phyloP scores from a whole-genome alignment of 352 stramenopile genomes.

The Stramenopiles sp. region DNA sequence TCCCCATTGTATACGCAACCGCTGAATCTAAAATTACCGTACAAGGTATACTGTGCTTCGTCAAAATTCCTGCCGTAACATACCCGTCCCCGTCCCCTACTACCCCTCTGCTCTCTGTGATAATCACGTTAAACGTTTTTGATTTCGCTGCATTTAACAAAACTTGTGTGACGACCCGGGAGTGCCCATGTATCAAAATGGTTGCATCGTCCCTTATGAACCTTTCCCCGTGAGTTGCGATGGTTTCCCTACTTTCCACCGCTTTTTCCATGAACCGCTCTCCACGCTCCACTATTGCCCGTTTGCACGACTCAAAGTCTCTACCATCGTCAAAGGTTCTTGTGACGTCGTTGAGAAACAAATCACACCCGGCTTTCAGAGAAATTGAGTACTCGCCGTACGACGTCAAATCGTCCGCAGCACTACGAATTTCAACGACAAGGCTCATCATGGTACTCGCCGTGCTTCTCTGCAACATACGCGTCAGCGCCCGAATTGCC shows the following conservation, averaged over 20 bases:
- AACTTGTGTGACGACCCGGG: constrained; percentile 65
- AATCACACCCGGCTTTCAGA: constrained; percentile 61
- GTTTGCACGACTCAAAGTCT: constrained; percentile 71
- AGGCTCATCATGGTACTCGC: constrained; percentile 88
- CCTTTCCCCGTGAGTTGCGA: constrained; percentile 66
- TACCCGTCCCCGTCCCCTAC: constrained; percentile 64
- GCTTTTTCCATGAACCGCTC: constrained; percentile 76
- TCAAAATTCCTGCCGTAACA: constrained; percentile 54
- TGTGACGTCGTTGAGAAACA: constrained; percentile 80
- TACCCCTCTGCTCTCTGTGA: constrained; percentile 75
- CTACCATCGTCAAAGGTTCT: constrained; percentile 52
- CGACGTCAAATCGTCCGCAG: constrained; percentile 31
- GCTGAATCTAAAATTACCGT: constrained; percentile 82
- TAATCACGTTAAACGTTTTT: constrained; percentile 75
- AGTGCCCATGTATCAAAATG: constrained; percentile 79
- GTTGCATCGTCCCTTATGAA: constrained; percentile 82
- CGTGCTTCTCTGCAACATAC: constrained; percentile 61
- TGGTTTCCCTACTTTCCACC: constrained; percentile 65
- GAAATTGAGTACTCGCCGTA: constrained; percentile 56
- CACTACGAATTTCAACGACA: constrained; percentile 65
- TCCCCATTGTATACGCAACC: constrained; percentile 85
- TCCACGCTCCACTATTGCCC: constrained; percentile 64
- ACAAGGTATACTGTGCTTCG: constrained; percentile 65
- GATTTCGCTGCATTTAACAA: constrained; percentile 64
- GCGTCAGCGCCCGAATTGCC: constrained; percentile 73